These are phyloP conservation scores for Zygotorulaspora florentina DNA, from an alignment of 805 yeast genomes.

Conservation along the genomic window DNA sequence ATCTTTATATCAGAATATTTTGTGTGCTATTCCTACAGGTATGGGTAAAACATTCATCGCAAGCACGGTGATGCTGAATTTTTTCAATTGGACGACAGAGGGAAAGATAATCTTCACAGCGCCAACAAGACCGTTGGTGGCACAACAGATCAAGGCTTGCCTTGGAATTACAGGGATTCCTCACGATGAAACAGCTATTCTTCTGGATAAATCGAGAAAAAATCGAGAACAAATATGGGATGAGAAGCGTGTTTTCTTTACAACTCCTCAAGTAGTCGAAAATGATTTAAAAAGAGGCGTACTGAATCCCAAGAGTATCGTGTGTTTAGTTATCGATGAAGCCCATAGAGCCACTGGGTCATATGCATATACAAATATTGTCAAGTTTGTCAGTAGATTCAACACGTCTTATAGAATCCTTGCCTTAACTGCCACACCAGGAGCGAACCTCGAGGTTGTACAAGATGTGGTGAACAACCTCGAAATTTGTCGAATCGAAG, in stretches of 20 bases:
- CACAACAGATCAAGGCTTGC: constrained; percentile 94
- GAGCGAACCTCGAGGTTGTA: constrained; percentile 79
- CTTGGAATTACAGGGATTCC: constrained; percentile 83
- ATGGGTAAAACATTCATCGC: constrained; percentile 97
- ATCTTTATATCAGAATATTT: constrained; percentile 65
- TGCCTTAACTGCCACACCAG: constrained; percentile 96
- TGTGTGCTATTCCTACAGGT: constrained; percentile 96
- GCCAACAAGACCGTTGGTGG: constrained; percentile 93
- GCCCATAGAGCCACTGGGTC: constrained; percentile 93
- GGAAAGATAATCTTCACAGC: constrained; percentile 91
- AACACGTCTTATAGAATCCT: constrained; percentile 66
- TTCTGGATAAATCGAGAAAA: constrained; percentile 53
- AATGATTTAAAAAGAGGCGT: constrained; percentile 77
- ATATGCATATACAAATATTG: constrained; percentile 85
- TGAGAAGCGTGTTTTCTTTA: constrained; percentile 72
- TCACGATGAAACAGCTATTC: constrained; percentile 67
- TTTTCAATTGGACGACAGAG: constrained; percentile 72
- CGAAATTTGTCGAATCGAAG: constrained; percentile 69
- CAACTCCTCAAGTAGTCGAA: constrained; percentile 95
- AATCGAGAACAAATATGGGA: constrained; percentile 79
- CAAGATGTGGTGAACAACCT: constrained; percentile 78
- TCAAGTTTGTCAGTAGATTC: constrained; percentile 56
- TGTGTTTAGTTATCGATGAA: constrained; percentile 83
- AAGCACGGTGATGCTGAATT: constrained; percentile 87
- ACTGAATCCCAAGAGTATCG: constrained; percentile 69